Conservation (phyloP, 257 asterid species). For the Misopates orontium region DNA sequence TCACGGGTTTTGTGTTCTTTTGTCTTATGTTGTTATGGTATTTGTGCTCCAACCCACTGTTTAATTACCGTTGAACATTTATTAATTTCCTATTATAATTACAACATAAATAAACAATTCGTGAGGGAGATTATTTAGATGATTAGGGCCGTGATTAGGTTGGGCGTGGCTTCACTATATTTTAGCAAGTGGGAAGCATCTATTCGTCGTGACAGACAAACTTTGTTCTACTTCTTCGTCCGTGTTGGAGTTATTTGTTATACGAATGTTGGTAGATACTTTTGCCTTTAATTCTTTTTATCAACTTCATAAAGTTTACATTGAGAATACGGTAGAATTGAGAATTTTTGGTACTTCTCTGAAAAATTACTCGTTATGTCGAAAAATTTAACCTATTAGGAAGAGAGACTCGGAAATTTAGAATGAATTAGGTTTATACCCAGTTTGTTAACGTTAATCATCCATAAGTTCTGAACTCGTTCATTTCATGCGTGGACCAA, state of each 20-base stretch:
- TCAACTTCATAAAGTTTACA: too few relatives aligned
- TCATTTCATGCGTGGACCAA: too few relatives aligned
- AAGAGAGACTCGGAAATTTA: too few relatives aligned
- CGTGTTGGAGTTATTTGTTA: background rate
- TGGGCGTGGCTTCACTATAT: conserved; percentile 8
- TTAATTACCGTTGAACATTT: conserved; percentile 32
- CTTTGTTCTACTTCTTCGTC: conserved; percentile 21
- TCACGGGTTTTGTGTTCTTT: conserved; percentile 51
- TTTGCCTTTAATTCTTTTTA: background rate
- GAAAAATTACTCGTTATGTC: too few relatives aligned
- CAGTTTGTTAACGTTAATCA: too few relatives aligned
- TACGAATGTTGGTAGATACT: background rate
- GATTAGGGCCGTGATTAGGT: conserved; percentile 35
- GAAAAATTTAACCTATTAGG: too few relatives aligned
- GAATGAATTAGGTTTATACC: too few relatives aligned
- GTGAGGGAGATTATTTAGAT: background rate
- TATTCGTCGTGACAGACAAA: conserved; percentile 16
- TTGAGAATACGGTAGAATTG: too few relatives aligned
- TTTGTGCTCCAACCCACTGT: conserved; percentile 38
- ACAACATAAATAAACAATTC: background rate
- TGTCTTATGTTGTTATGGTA: conserved; percentile 32
- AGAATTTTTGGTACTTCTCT: too few relatives aligned
- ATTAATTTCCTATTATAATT: conserved; percentile 21
- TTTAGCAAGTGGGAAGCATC: conserved; percentile 31
- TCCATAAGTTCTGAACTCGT: too few relatives aligned